phyloP scores from a whole-genome alignment of 2,329 filamentous ascomycete species.

The Cryphonectria radicalis region DNA sequence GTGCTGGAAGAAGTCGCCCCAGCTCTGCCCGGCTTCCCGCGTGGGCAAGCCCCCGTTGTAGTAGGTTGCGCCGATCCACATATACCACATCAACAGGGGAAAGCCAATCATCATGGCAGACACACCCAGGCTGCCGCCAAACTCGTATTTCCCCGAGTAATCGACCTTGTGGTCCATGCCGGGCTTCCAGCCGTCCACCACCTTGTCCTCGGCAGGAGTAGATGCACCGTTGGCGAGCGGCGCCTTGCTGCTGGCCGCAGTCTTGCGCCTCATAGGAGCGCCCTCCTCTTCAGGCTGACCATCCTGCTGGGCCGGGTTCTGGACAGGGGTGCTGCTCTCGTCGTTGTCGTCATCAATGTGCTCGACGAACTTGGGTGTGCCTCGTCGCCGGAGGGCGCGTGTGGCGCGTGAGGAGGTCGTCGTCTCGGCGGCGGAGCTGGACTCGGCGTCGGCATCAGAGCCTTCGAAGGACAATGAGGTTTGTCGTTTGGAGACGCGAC shows the following conservation, averaged over 20 bases:
- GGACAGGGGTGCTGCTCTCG: conserved; percentile 10
- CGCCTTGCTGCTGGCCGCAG: conserved; percentile 31
- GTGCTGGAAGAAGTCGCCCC: conserved; percentile 72
- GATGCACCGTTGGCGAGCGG: conserved; percentile 29
- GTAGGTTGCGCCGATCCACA: conserved; percentile 96
- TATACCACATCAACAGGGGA: conserved; percentile 97
- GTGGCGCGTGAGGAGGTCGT: conserved; percentile 34
- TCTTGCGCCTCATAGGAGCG: neutral
- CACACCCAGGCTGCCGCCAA: conserved; percentile 84
- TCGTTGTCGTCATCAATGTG: conserved; percentile 52
- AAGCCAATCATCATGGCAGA: conserved; percentile 88
- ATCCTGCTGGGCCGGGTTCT: neutral
- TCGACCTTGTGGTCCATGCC: conserved; percentile 67
- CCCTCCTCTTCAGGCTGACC: conserved; percentile 7
- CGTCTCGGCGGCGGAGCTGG: conserved; percentile 52
- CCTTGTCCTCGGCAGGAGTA: conserved; percentile 35
- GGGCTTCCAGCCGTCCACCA: conserved; percentile 62
- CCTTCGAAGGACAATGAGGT: conserved; percentile 50
- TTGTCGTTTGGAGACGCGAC: conserved; percentile 52
- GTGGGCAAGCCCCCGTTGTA: conserved; percentile 83
- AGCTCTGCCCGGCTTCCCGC: conserved; percentile 67
- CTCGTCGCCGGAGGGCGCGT: conserved; percentile 48
- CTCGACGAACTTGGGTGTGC: conserved; percentile 54
- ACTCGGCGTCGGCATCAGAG: conserved; percentile 55
- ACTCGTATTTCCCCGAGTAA: conserved; percentile 72